Evolutionary conservation across 2,329 filamentous ascomycete species (phyloP).

Genomic region (Truncatella angustata): DNA sequence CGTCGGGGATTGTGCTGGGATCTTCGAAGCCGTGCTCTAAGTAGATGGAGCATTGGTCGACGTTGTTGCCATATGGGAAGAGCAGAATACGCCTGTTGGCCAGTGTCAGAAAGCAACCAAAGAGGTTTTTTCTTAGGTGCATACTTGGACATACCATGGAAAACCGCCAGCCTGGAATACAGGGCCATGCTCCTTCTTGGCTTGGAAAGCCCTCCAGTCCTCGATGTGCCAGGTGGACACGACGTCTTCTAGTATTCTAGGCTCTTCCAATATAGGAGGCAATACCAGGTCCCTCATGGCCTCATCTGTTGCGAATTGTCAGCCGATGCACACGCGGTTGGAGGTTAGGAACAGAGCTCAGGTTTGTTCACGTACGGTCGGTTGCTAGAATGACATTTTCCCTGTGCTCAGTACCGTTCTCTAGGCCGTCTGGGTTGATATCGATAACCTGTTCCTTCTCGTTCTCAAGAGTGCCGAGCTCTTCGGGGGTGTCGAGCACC

Average conservation of each 20-base stretch:
- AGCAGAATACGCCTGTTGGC: slow-evolving; percentile 83
- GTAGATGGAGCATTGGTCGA: slow-evolving; percentile 92
- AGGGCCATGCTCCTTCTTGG: slow-evolving; percentile 83
- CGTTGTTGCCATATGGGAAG: slow-evolving; percentile 93
- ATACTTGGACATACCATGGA: slow-evolving; percentile 77
- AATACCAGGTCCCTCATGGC: slow-evolving; percentile 82
- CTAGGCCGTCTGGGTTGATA: slow-evolving; percentile 52
- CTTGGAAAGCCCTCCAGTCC: slow-evolving; percentile 68
- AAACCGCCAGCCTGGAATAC: slow-evolving; percentile 81
- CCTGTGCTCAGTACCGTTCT: slow-evolving; percentile 45
- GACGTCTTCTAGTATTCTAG: slow-evolving; percentile 74
- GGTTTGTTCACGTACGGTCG: slow-evolving; percentile 44
- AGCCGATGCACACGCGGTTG: slow-evolving; percentile 16
- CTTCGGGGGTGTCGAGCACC: slow-evolving; percentile 55
- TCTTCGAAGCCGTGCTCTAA: slow-evolving; percentile 89
- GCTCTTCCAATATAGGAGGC: slow-evolving; percentile 68
- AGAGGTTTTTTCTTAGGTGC: slow-evolving; percentile 8
- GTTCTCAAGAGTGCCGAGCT: slow-evolving; percentile 45
- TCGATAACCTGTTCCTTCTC: slow-evolving; percentile 54
- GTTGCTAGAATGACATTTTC: slow-evolving; percentile 49
- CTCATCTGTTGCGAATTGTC: slow-evolving; percentile 56
- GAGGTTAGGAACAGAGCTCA: neutral
- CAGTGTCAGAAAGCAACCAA: slow-evolving; percentile 16
- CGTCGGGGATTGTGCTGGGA: slow-evolving; percentile 71
- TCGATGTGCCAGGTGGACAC: slow-evolving; percentile 85